phyloP scores from a whole-genome alignment of 345 rosid species.

The Eucalyptus guilfoylei region DNA sequence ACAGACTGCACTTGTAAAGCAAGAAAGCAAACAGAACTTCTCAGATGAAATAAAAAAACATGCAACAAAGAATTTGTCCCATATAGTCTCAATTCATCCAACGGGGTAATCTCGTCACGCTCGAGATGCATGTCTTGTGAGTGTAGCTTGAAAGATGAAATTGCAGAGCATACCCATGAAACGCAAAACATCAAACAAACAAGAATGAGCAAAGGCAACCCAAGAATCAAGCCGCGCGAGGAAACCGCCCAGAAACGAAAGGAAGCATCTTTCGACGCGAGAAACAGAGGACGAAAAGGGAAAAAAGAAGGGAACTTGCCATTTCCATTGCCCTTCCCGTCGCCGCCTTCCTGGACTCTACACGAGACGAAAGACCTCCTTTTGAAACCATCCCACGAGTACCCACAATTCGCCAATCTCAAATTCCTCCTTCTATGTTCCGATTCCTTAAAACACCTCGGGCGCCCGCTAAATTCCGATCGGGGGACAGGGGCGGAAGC shows the following conservation, averaged over 20 bases:
- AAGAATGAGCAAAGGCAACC: neutral
- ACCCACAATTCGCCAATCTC: neutral
- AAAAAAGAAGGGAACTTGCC: conserved; percentile 22
- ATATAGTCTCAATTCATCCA: neutral
- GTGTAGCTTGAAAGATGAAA: neutral
- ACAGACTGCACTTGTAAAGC: neutral
- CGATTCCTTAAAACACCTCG: conserved; percentile 7
- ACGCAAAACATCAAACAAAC: neutral
- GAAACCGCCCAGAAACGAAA: neutral
- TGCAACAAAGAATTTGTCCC: neutral
- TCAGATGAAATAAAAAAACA: neutral
- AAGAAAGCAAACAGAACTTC: neutral
- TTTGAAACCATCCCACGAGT: neutral
- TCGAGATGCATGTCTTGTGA: neutral
- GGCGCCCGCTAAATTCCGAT: neutral
- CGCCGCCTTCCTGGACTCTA: conserved; percentile 32
- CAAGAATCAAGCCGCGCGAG: neutral
- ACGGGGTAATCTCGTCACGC: neutral
- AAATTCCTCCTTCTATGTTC: conserved; percentile 14
- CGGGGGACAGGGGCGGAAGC: conserved; percentile 40
- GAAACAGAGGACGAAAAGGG: neutral
- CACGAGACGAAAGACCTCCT: conserved; percentile 23
- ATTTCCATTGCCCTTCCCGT: conserved; percentile 26
- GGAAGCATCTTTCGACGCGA: neutral
- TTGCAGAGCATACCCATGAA: neutral